phyloP scores from a whole-genome alignment of 2,329 filamentous ascomycete species.

The Sclerotiophoma versabilis region DNA sequence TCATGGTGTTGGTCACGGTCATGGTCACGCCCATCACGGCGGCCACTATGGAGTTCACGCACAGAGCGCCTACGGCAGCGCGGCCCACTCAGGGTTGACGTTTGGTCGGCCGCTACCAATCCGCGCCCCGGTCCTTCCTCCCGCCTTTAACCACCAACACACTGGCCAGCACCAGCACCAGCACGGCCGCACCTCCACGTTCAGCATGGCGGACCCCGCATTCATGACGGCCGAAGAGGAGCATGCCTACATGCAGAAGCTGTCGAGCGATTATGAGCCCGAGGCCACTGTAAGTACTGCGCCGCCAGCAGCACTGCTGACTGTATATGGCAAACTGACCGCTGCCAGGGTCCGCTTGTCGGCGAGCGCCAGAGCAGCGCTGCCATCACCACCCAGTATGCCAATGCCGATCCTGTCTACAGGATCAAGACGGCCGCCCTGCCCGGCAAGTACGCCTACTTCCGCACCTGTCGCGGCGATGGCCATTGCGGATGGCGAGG shows the following conservation, averaged over 20 bases:
- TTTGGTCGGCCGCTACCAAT: slow-evolving; percentile 52
- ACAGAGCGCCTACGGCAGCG: slow-evolving; percentile 33
- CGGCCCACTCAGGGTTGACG: slow-evolving; percentile 38
- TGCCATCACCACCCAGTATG: slow-evolving; percentile 83
- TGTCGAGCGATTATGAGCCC: slow-evolving; percentile 67
- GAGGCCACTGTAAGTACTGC: slow-evolving; percentile 60
- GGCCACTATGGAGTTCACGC: slow-evolving; percentile 35
- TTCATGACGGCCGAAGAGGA: slow-evolving; percentile 59
- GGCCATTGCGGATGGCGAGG: slow-evolving; percentile 98
- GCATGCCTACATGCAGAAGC: slow-evolving; percentile 66
- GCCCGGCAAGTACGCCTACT: slow-evolving; percentile 83
- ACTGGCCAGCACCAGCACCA: slow-evolving; percentile 43
- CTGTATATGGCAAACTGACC: slow-evolving; percentile 26
- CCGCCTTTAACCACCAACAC: slow-evolving; percentile 44
- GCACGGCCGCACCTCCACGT: slow-evolving; percentile 33
- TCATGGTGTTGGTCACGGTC: slow-evolving; percentile 20
- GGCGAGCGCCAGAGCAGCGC: slow-evolving; percentile 78
- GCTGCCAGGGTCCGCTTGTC: slow-evolving; percentile 77
- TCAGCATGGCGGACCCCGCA: slow-evolving; percentile 48
- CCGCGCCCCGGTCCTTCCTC: slow-evolving; percentile 50
- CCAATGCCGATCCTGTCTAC: slow-evolving; percentile 83
- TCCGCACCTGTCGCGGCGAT: slow-evolving; percentile 87
- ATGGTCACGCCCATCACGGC: slow-evolving; percentile 12
- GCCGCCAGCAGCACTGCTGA: slow-evolving; percentile 20
- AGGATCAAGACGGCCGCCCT: slow-evolving; percentile 86